Evolutionary conservation across 495 filamentous ascomycete species (phyloP), one percentile per base, ranked within the genome.

Genomic region (Hypoxylon trugodes): DNA sequence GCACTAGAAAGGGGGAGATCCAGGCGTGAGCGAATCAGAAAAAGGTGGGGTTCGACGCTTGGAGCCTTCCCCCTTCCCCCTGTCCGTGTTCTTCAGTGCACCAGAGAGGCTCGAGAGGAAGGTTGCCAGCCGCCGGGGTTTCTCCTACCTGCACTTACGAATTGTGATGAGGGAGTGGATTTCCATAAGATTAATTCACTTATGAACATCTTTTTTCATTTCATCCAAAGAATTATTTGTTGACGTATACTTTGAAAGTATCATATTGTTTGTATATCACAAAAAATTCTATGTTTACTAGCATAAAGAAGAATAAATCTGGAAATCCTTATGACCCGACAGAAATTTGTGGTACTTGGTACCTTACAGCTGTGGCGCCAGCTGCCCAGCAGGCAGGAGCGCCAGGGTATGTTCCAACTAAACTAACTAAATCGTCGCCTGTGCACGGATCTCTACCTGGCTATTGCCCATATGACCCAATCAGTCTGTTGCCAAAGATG

Each of bases 381-480:
- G 37, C 41, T 26, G 40, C 22, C 30, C 32, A 18, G 41, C 33
- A 36, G 49, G 41, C 37, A 46, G 13, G 38, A 43, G 36, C 55
- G 36, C 43, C 50, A 65, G 37, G 32, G 41, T 42, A 45, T 42
- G 42, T 51, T 22, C n/a, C n/a, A n/a, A n/a, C n/a, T n/a, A n/a
- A n/a, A n/a, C n/a, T n/a, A n/a, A 58, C 43, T 60, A 60, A 56
- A 55, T 60, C 37, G 25, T 35, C 16, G 15, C 6, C 12, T 25
- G 54, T 36, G 62, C 62, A 66, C 62, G 15, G 50, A 56, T 32
- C n/a, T n/a, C n/a, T n/a, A n/a, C n/a, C n/a, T 56, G 51, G 43
- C 52, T 42, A 18, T 18, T 46, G 50, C 30, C 32, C 33, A 25
- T 16, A 45, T n/a, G 49, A 66, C 38, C 43, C 43, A 55, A 45